A percentile compares a stretch with the other conserved stretches of the same genome.
These are phyloP conservation scores for Buxus sempervirens DNA, from an alignment of 164 flowering plant species.

Conservation along the genomic window DNA sequence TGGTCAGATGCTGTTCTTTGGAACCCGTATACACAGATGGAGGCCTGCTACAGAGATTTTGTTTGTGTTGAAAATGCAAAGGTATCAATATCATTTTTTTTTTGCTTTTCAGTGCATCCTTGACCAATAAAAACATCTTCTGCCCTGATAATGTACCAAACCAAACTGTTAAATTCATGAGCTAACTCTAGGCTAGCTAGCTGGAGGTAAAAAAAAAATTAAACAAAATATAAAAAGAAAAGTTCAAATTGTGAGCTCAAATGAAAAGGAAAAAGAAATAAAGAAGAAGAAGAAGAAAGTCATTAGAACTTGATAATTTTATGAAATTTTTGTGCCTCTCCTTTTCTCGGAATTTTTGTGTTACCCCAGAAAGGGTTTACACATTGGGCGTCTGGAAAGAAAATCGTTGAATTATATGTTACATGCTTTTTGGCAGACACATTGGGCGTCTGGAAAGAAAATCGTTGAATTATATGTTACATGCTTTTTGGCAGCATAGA, in stretches of 20 bases:
- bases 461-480: not conserved
- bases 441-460: not conserved
- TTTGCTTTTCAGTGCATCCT: not conserved
- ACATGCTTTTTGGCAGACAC: not conserved
- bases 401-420: not conserved
- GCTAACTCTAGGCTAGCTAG: too few species aligned
- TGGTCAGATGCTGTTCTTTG: slow-evolving; percentile 95
- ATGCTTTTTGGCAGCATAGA: not conserved
- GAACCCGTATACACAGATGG: slow-evolving; percentile 88
- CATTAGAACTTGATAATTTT: too few species aligned
- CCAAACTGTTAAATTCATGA: not conserved
- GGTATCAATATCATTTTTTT: slow-evolving; percentile 33
- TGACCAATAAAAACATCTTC: not conserved
- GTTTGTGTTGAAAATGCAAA: slow-evolving; percentile 96
- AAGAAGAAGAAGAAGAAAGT: too few species aligned
- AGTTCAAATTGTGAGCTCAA: too few species aligned
- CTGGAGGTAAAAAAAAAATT: too few species aligned
- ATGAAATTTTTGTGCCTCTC: too few species aligned
- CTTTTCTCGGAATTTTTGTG: too few species aligned
- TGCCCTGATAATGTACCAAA: not conserved
- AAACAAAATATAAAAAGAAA: too few species aligned
- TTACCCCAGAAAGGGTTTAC: not conserved
- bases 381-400: not conserved
- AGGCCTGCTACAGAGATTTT: slow-evolving; percentile 82
- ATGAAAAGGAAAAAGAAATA: too few species aligned